These are phyloP conservation scores for Cladosporium austrohemisphaericum DNA, from an alignment of 2,329 filamentous ascomycete genomes.

Conservation along the genomic window DNA sequence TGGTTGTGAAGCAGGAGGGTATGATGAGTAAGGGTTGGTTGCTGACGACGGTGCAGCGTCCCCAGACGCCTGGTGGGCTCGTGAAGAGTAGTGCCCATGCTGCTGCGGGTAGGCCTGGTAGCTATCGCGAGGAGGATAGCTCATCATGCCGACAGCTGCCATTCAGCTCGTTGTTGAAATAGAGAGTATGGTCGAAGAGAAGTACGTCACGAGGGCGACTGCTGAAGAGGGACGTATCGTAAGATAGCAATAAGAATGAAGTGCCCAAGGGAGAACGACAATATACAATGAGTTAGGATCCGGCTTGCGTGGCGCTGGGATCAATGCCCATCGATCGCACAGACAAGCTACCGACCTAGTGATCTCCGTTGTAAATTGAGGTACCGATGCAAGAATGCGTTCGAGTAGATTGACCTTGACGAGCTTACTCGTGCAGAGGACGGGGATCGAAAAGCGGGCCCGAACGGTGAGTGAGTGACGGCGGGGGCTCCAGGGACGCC, in stretches of 20 bases:
- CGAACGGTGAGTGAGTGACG: constrained; percentile 10
- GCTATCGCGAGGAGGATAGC: constrained; percentile 26
- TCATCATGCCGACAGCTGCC: constrained; percentile 31
- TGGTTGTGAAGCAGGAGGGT: constrained; percentile 17
- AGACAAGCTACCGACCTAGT: constrained; percentile 12
- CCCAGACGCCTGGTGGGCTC: constrained; percentile 21
- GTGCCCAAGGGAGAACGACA: constrained; percentile 8
- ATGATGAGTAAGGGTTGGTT: constrained; percentile 23
- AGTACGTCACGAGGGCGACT: constrained; percentile 5
- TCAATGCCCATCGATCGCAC: constrained; percentile 13
- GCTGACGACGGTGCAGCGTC: constrained; percentile 19
- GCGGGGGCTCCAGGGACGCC: constrained; percentile 19
- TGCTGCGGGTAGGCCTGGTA: constrained; percentile 28
- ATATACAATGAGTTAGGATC: constrained; percentile 7
- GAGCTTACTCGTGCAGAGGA: constrained; percentile 14
- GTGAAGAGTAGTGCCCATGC: constrained; percentile 27
- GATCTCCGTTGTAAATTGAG: constrained; percentile 16
- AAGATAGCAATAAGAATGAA: constrained; percentile 16
- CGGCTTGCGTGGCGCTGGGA: constrained; percentile 11
- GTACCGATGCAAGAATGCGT: constrained; percentile 12
- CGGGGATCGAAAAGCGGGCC: constrained; percentile 13
- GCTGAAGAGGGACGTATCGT: constrained; percentile 12
- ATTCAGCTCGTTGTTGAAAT: constrained; percentile 19
- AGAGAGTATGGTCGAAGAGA: neutral
- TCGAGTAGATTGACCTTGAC: constrained; percentile 14